phyloP scores from a whole-genome alignment of 805 yeast species.

The Candida saitoana region DNA sequence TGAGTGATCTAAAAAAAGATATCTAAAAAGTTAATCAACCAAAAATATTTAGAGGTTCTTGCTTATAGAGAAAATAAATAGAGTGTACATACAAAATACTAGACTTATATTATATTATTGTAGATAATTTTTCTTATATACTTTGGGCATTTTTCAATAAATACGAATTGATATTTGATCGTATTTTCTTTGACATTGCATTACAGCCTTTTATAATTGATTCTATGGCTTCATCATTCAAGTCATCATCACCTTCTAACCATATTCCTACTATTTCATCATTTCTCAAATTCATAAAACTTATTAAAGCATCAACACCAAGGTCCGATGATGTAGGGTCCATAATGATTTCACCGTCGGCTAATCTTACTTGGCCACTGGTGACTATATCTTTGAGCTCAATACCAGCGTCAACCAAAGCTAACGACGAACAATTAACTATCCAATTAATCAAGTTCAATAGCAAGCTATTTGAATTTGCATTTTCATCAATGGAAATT shows the following conservation, averaged over 20 bases:
- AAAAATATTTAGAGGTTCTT: not conserved
- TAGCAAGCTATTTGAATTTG: slow-evolving; percentile 22
- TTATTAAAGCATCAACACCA: slow-evolving; percentile 38
- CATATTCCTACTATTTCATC: slow-evolving; percentile 60
- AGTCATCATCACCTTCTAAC: slow-evolving; percentile 29
- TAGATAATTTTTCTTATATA: not conserved
- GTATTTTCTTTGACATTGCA: slow-evolving; percentile 37
- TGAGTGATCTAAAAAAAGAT: slow-evolving; percentile 11
- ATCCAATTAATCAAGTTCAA: slow-evolving; percentile 47
- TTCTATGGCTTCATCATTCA: slow-evolving; percentile 18
- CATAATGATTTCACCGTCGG: slow-evolving; percentile 11
- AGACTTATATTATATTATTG: not conserved
- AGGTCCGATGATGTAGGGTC: slow-evolving; percentile 16
- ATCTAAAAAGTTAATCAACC: not conserved
- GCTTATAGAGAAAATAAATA: not conserved
- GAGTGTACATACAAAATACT: slow-evolving; percentile 1
- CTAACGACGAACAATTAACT: slow-evolving; percentile 63
- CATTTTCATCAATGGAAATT: slow-evolving; percentile 40
- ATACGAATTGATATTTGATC: slow-evolving; percentile 45
- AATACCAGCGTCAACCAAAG: slow-evolving; percentile 80
- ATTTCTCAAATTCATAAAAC: slow-evolving; percentile 51
- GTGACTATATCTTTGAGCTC: slow-evolving; percentile 76
- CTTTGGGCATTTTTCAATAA: slow-evolving; percentile 19
- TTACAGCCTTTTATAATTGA: slow-evolving; percentile 42
- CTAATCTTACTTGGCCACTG: slow-evolving; percentile 45